Base-by-base conservation (phyloP, 2,329 filamentous ascomycete species). In the Clonostachys sp. region DNA sequence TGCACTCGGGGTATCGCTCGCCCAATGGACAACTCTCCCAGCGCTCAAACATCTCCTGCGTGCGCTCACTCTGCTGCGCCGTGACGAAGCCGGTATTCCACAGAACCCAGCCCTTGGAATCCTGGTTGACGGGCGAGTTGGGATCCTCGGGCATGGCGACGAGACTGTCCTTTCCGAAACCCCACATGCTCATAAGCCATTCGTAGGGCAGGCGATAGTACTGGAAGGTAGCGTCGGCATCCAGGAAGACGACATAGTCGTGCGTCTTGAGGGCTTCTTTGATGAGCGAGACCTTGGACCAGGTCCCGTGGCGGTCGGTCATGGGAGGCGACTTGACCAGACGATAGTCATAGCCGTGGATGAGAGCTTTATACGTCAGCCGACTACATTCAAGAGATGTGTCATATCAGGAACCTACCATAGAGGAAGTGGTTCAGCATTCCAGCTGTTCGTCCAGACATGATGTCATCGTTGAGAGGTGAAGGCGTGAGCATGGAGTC, bases 261-360 rank as follows among this genome's bases (percentile, higher is more conserved):
- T 75, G 69, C 2, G 61, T 51, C 20, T 61, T 57, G 30, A 74
- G 57, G 2, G 69, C 61, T 17, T 70, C 58, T 36, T 61, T 58
- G 24, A 73, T 57, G 12, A 64, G 60, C 9, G 66, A 62, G 0
- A 72, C 66, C 51, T 71, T 70, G 38, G 71, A 66, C 73, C 73
- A 77, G 14, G 72, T 75, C 24, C 66, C 65, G 54, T 65, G 66
- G 45, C 70, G 68, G 45, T 69, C 65, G 2, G 57, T 52, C 45
- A 70, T 68, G 34, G 66, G 61, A 30, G 68, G 61, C 5, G 68
- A 68, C 48, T 65, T 68, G 33, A 75, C 65, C 46, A 74, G 67
- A 34, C 72, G 71, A 55, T 75, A 75, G 45, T 73, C 69, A 56
- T 74, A 75, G 6, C 72, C 72, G 54, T 76, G 73, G 43, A 76